These are phyloP conservation scores for Solanum virginianum DNA, from an alignment of 257 asterid genomes.

Conservation along the genomic window DNA sequence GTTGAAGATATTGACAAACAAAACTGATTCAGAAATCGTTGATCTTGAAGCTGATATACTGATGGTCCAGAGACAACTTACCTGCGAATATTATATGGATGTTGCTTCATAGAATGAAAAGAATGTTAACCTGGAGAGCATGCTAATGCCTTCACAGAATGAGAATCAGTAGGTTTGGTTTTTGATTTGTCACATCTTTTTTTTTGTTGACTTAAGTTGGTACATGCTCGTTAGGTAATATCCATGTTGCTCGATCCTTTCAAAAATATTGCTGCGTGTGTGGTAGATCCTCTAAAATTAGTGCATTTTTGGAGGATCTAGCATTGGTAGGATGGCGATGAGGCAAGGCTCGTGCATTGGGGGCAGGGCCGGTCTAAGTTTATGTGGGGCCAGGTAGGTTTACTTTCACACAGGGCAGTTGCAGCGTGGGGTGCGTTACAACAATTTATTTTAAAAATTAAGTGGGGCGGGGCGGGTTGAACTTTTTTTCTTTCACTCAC, in stretches of 20 bases:
- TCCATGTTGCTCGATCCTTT: not conserved
- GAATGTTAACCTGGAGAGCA: not conserved
- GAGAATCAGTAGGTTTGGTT: not conserved
- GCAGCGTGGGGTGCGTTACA: no score
- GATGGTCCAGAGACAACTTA: not conserved
- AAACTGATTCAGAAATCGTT: not conserved
- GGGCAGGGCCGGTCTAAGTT: no score
- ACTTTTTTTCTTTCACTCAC: no score
- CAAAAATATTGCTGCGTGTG: not conserved
- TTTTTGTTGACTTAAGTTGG: not conserved
- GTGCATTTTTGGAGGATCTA: not conserved
- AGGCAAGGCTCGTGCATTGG: no score
- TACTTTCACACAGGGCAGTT: no score
- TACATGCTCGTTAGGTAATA: not conserved
- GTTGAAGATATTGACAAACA: not conserved
- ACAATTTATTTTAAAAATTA: no score
- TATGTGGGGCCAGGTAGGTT: no score
- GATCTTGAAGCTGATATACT: not conserved
- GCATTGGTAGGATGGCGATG: not conserved
- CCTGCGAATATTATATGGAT: not conserved
- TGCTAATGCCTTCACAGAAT: not conserved
- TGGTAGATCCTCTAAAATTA: not conserved
- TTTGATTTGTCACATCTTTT: not conserved
- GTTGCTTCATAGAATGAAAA: not conserved
- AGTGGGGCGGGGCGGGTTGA: no score